These are phyloP conservation scores for Malus hybrid DNA, from an alignment of 331 rosid species.

Conservation along the genomic window DNA sequence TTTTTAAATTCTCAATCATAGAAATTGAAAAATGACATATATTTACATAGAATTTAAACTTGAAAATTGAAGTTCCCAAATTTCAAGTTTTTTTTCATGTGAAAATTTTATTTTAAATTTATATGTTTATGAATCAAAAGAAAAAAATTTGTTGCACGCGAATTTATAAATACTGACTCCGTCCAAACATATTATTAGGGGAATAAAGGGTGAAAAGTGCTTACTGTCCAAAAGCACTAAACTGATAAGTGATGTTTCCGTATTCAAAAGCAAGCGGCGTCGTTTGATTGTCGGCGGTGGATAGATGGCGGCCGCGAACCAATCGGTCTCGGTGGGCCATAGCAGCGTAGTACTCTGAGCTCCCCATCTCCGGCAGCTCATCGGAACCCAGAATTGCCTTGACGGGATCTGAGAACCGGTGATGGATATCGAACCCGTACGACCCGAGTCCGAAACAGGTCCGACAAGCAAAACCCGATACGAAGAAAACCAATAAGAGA, in stretches of 20 bases:
- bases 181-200: no score
- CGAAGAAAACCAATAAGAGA: background rate
- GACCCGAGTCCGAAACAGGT: constrained; percentile 26
- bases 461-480: constrained; percentile 17
- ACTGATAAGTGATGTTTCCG: constrained; percentile 37
- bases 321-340: constrained; percentile 59
- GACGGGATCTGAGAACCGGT: constrained; percentile 64
- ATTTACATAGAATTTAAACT: no score
- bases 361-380: constrained; percentile 53
- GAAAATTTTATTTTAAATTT: no score
- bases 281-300: constrained; percentile 13
- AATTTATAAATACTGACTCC: no score
- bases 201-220: background rate
- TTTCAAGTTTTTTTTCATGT: no score
- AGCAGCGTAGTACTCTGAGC: constrained; percentile 48
- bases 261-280: constrained; percentile 41
- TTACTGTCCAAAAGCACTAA: constrained; percentile 50
- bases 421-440: constrained; percentile 59
- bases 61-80: no score
- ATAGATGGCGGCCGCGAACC: constrained; percentile 58
- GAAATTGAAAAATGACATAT: no score
- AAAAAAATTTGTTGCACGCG: no score
- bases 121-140: no score
- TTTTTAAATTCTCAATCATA: no score
- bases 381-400: constrained; percentile 43